Percentiles rank a stretch among this genome's conserved stretches.
Conservation (phyloP, 441 rosid genomes). For the Erysimum cheiri region DNA sequence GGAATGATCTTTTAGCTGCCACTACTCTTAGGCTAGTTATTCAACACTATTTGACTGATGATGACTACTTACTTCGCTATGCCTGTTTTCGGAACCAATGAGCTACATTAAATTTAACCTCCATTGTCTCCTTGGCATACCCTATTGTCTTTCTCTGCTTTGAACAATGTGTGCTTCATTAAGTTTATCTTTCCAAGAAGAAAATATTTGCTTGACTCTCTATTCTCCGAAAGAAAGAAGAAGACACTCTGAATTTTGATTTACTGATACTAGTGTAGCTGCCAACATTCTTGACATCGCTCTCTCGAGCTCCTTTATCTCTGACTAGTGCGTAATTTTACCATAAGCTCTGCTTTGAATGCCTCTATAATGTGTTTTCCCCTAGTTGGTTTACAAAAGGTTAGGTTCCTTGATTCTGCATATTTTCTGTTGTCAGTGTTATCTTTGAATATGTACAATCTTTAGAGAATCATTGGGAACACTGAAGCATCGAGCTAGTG, state of each 20-base stretch:
- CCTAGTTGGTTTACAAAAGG: background rate
- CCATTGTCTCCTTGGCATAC: background rate
- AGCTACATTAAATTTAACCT: background rate
- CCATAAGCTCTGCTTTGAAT: background rate
- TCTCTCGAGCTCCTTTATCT: background rate
- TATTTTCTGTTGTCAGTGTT: background rate
- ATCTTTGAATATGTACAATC: background rate
- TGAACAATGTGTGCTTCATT: constrained; percentile 17
- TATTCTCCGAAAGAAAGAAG: background rate
- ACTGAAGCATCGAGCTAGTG: background rate
- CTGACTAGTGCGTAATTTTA: background rate
- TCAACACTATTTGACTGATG: constrained; percentile 8
- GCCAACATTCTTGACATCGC: background rate
- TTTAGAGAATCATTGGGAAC: background rate
- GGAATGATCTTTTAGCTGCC: background rate
- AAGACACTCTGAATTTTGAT: background rate
- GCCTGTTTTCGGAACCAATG: background rate
- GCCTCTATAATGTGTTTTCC: constrained; percentile 5
- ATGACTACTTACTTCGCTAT: background rate
- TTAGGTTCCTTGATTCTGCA: background rate
- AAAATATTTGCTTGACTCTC: background rate
- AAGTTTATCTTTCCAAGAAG: background rate
- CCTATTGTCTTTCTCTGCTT: background rate
- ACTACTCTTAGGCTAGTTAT: background rate
- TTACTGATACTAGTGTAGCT: background rate